Base-by-base conservation (phyloP, 441 rosid genomes). In the Bruguiera hainesii region DNA sequence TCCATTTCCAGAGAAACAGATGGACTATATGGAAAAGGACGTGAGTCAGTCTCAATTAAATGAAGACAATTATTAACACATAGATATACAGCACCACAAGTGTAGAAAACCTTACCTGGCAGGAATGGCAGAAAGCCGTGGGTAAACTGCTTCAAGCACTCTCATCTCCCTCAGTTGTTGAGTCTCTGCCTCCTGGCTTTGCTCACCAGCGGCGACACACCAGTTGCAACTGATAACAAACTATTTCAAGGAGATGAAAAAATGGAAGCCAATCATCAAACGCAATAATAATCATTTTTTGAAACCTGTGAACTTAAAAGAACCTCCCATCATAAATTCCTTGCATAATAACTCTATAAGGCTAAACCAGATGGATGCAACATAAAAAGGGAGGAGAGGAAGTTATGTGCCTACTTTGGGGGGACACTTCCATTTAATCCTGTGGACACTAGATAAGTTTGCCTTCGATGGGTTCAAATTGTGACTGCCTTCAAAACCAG, bases 191-290 rank as follows among this genome's bases (percentile, higher is more conserved):
- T 91, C 97, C 64, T 70, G 71, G 78, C 90, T 93, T 79, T 91
- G 95, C 16, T 89, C 97, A 56, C 98, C 97, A 53, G 88, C 83
- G 68, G 80, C 94, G 51, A 93, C 97, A 76, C 74, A 80, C 96
- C 91, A 89, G 18, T 72, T 77, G 37, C 48, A 55, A 69, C 78
- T 70, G 67, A 89, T 56, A 58, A 74, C 23, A 72, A 85, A 73
- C 98, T 93, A 86, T 56, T 63, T 71, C 9, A 30, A 71, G 6
- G 7, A 25, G 30, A 33, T n/a, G 5, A 29, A 48, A 21, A 35
- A 39, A 56, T 7, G 35, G 16, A 23, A 7, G 42, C 23, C 56
- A 10, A 9, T 64, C 19, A 42, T 42, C 15, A 13, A 11, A 13
- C 0, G 1, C 48, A 42, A 42, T 3, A 42, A 4, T 11, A 11